phyloP scores from a whole-genome alignment of 2,329 filamentous ascomycete species.

The Coniochaeta pulveracea region DNA sequence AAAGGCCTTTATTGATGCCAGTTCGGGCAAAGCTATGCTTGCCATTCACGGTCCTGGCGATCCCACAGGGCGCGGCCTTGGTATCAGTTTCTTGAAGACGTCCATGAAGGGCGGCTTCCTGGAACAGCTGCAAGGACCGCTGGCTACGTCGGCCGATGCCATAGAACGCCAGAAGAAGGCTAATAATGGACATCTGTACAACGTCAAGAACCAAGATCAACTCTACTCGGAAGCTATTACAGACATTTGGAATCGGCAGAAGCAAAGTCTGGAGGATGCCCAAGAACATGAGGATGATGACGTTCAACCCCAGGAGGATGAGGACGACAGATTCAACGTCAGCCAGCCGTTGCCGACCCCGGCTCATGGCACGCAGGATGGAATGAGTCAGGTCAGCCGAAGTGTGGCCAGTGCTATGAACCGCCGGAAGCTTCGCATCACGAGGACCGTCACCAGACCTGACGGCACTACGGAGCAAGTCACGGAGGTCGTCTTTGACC shows the following conservation, averaged over 20 bases:
- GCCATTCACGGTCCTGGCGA: constrained; percentile 90
- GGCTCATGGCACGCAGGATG: constrained; percentile 44
- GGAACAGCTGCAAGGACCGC: constrained; percentile 59
- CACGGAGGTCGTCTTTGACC: constrained; percentile 62
- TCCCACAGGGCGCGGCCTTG: constrained; percentile 83
- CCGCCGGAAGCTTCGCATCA: constrained; percentile 63
- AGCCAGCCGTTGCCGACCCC: constrained; percentile 39
- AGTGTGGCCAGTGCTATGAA: constrained; percentile 55
- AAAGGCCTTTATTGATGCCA: constrained; percentile 91
- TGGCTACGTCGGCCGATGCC: constrained; percentile 65
- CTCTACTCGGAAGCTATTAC: constrained; percentile 87
- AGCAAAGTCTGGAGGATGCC: constrained; percentile 60
- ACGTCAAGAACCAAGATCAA: constrained; percentile 86
- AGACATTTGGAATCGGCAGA: constrained; percentile 87
- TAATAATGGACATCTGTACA: constrained; percentile 92
- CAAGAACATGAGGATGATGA: constrained; percentile 57
- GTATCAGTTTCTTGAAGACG: constrained; percentile 94
- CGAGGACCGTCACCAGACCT: constrained; percentile 46
- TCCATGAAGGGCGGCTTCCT: constrained; percentile 97
- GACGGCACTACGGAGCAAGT: constrained; percentile 52
- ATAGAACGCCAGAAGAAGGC: constrained; percentile 79
- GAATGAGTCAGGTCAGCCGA: constrained; percentile 65
- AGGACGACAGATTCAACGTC: constrained; percentile 59
- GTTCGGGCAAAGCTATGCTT: constrained; percentile 92
- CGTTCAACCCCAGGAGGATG: constrained; percentile 44